Conservation (phyloP, 805 yeast genomes). For the Debaryomyces tyrocola region DNA sequence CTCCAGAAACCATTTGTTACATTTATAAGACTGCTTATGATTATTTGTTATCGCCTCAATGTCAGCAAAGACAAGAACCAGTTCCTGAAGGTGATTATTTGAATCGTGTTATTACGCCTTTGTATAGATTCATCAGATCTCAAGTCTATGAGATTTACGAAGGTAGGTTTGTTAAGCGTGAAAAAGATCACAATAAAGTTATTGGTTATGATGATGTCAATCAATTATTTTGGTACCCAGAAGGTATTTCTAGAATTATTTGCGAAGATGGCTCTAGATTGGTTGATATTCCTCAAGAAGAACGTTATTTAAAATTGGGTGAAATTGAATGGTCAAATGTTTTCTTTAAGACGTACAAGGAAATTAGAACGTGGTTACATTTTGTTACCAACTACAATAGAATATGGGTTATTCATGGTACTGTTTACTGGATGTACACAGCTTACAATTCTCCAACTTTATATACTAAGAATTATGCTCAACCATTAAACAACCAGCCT, state of each 20-base stretch:
- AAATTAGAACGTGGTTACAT: slow-evolving; percentile 97
- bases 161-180: slow-evolving; percentile 82
- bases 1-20: slow-evolving; percentile 87
- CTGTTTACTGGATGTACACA: slow-evolving; percentile 91
- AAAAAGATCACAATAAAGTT: slow-evolving; percentile 76
- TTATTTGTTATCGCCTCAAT: slow-evolving; percentile 82
- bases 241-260: slow-evolving; percentile 91
- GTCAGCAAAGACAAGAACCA: slow-evolving; percentile 83
- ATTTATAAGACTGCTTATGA: slow-evolving; percentile 94
- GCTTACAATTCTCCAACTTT: slow-evolving; percentile 91
- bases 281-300: slow-evolving; percentile 85
- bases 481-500: slow-evolving; percentile 83
- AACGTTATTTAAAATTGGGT: slow-evolving; percentile 85
- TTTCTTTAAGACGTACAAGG: slow-evolving; percentile 94
- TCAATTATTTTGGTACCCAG: slow-evolving; percentile 99
- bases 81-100: slow-evolving; percentile 89
- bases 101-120: slow-evolving; percentile 89
- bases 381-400: slow-evolving; percentile 93
- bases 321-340: slow-evolving; percentile 91
- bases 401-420: slow-evolving; percentile 93
- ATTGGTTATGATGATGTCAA: slow-evolving; percentile 97
- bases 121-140: slow-evolving; percentile 75
- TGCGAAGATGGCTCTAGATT: slow-evolving; percentile 91
- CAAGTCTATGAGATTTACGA: slow-evolving; percentile 81
- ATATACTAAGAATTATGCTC: slow-evolving; percentile 84